Percentiles rank a stretch among this genome's conserved stretches.
These are phyloP conservation scores for Apiospora arundinis DNA, from an alignment of 2,329 filamentous ascomycete species.

Conservation along the genomic window DNA sequence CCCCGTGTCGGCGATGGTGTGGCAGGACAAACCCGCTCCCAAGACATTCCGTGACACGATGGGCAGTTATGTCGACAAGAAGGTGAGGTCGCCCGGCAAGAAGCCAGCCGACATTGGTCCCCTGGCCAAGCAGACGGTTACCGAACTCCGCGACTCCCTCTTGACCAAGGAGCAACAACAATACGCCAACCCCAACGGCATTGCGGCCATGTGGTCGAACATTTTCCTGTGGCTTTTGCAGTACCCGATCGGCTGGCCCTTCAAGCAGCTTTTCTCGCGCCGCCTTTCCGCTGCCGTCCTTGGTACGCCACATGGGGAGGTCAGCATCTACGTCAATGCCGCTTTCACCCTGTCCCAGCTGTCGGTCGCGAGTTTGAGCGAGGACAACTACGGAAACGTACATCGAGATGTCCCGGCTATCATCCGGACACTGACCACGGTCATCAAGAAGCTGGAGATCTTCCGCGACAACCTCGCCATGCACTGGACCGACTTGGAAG, in stretches of 20 bases:
- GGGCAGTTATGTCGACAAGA: conserved; percentile 52
- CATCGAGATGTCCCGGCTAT: conserved; percentile 79
- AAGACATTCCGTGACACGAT: conserved; percentile 50
- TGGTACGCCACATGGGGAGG: conserved; percentile 74
- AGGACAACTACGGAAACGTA: conserved; percentile 88
- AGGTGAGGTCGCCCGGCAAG: conserved; percentile 54
- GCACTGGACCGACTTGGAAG: conserved; percentile 81
- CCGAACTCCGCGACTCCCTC: conserved; percentile 54
- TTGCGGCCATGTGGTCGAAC: conserved; percentile 55
- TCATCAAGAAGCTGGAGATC: conserved; percentile 71
- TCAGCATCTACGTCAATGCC: conserved; percentile 73
- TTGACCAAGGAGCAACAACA: conserved; percentile 62
- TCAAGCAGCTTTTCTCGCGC: conserved; percentile 73
- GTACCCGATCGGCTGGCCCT: conserved; percentile 66
- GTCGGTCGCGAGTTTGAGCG: conserved; percentile 73
- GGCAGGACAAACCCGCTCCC: conserved; percentile 45
- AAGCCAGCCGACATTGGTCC: conserved; percentile 56
- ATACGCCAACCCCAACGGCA: conserved; percentile 55
- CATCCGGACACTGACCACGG: conserved; percentile 73
- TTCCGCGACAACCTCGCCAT: conserved; percentile 66
- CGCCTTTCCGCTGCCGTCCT: conserved; percentile 72
- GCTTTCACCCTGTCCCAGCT: conserved; percentile 73
- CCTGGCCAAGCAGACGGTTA: conserved; percentile 56
- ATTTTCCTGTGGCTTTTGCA: conserved; percentile 53
- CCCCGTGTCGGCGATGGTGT: conserved; percentile 53